Evolutionary conservation across 139 green algal genomes (phyloP).

Genomic region (Chlamydomonas sphaeroides): DNA sequence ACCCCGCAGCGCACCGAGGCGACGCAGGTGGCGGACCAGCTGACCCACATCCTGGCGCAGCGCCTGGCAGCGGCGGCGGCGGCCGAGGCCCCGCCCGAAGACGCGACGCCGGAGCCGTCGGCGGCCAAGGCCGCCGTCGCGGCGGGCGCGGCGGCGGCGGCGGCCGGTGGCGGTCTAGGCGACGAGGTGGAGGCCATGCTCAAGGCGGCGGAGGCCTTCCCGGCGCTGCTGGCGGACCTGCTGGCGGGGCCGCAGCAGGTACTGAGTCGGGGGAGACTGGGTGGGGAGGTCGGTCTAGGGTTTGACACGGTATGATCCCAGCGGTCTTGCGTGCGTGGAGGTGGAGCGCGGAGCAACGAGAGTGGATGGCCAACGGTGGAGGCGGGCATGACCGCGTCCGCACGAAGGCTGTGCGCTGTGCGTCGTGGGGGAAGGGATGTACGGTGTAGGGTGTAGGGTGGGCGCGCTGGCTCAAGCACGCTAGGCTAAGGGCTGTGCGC

Average conservation of each 20-base stretch:
- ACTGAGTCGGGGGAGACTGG: background rate
- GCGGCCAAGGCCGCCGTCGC: background rate
- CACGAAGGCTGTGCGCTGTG: too few relatives aligned
- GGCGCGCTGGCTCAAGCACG: too few relatives aligned
- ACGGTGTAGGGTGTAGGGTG: too few relatives aligned
- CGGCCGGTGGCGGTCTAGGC: background rate
- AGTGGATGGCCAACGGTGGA: too few relatives aligned
- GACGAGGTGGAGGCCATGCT: background rate
- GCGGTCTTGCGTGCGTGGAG: too few relatives aligned
- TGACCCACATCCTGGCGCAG: background rate
- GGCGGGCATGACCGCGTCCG: too few relatives aligned
- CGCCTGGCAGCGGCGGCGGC: background rate
- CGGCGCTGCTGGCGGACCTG: background rate
- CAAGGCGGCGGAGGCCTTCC: background rate
- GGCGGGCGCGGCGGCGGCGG: background rate
- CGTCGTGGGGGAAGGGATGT: too few relatives aligned
- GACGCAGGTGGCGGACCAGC: background rate
- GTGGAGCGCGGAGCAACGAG: too few relatives aligned
- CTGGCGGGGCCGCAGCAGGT: conserved; percentile 1
- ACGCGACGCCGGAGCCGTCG: background rate
- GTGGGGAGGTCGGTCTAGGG: too few relatives aligned
- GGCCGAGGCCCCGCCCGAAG: background rate
- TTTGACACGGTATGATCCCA: too few relatives aligned
- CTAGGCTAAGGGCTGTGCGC: too few relatives aligned
- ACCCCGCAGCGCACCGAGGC: background rate